Base-by-base conservation (phyloP, 495 filamentous ascomycete species). In the Physcia stellaris region DNA sequence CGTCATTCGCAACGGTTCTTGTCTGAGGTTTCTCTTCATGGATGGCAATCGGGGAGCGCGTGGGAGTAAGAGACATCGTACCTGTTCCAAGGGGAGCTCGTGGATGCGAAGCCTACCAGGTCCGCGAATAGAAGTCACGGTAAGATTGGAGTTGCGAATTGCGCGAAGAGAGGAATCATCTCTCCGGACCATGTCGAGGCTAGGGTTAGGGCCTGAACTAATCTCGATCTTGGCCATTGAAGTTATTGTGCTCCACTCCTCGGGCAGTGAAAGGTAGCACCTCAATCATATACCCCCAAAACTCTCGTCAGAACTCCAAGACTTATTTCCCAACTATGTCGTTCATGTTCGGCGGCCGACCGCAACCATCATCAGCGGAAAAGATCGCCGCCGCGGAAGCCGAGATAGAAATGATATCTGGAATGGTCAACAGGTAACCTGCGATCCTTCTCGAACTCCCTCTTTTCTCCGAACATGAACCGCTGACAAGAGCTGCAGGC, bases 1-100 rank as follows among this genome's bases (percentile, higher is more conserved):
- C 70, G 74, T 90, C 83, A 87, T 76, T 81, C 82, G 86, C 87
- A 93, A 85, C 86, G 86, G 86, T 94, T 94, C 86, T 77, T 64
- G 50, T 56, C 54, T 56, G 49, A 47, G 51, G 52, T 58, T 61
- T 55, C 55, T 77, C 72, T 69, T 76, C n/a, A n/a, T n/a, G n/a
- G n/a, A n/a, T n/a, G n/a, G n/a, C n/a, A n/a, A n/a, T n/a, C n/a
- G n/a, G n/a, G n/a, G n/a, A n/a, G n/a, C n/a, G n/a, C n/a, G n/a
- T n/a, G n/a, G n/a, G n/a, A n/a, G n/a, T n/a, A n/a, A n/a, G n/a
- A n/a, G n/a, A n/a, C n/a, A n/a, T n/a, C n/a, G n/a, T n/a, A n/a
- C n/a, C n/a, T n/a, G n/a, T n/a, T n/a, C n/a, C n/a, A n/a, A n/a
- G n/a, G n/a, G n/a, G n/a, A n/a, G n/a, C n/a, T n/a, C n/a, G n/a